phyloP scores from a whole-genome alignment of 352 stramenopile genomes.

The Globisporangium paroecandrum region DNA sequence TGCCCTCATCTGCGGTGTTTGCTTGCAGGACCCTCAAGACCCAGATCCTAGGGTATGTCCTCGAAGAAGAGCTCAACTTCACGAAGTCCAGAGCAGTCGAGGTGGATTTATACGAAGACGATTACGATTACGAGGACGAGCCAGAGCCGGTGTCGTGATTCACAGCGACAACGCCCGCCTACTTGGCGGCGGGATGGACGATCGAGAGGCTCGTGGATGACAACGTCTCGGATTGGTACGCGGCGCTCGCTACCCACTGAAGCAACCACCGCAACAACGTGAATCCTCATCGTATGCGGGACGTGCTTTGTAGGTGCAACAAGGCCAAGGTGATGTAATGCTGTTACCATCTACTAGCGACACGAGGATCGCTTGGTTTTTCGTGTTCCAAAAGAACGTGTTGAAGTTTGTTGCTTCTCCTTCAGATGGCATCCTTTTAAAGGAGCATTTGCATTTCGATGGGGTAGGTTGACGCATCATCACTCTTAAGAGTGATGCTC shows the following conservation, averaged over 20 bases:
- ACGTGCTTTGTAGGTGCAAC: too few relatives aligned
- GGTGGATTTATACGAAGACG: neutral
- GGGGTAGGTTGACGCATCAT: too few relatives aligned
- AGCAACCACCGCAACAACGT: neutral
- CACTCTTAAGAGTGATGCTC: too few relatives aligned
- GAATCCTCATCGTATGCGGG: too few relatives aligned
- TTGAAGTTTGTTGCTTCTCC: neutral
- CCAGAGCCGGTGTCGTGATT: neutral
- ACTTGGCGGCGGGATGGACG: neutral
- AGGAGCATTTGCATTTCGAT: too few relatives aligned
- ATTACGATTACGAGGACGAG: neutral
- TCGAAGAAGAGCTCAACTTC: conserved; percentile 58
- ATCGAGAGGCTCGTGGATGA: conserved; percentile 1
- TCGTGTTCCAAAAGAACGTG: too few relatives aligned
- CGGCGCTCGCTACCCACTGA: neutral
- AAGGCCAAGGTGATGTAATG: too few relatives aligned
- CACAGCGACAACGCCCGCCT: neutral
- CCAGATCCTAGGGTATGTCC: conserved; percentile 75
- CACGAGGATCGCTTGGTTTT: neutral
- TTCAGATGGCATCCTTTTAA: too few relatives aligned
- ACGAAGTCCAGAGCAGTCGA: neutral
- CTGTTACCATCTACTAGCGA: neutral
- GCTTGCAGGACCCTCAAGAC: conserved; percentile 64
- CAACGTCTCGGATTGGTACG: conserved; percentile 7
- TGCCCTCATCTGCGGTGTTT: neutral